Base-by-base conservation (phyloP, 1,284 basidiomycete genomes). In the Puccinia triticina region DNA sequence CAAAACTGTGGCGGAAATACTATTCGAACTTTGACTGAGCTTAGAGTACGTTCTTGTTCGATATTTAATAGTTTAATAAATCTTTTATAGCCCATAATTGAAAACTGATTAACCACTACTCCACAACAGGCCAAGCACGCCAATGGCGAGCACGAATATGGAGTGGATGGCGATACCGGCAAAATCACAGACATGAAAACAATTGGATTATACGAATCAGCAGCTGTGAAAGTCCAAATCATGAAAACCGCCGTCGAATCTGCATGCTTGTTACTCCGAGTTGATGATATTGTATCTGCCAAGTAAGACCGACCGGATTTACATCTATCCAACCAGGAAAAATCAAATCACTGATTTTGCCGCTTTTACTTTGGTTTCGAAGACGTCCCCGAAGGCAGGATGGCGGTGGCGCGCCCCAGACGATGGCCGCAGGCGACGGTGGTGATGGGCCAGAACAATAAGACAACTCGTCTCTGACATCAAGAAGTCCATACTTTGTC, bases 171-270 rank as follows among this genome's bases (percentile, higher is more conserved):
- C 50, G 93, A 98, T 86, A 94, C 92, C 3, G 96, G 96, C 64
- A 96, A 96, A 88, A 92, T 97, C 61, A 93, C 93, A 55, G 94
- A 98, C 87, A 98, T 98, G 96, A 95, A 94, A 87, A 88, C 89
- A 77, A 97, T 98, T 87, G 95, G 95, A 0, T 88, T 99, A 82
- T 94, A 95, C 85, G 97, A 99, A 88, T 94, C 92, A 57, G 95
- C 96, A 1, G 95, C 94, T 83, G 96, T 99, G 86, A 98, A 98
- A 90, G 93, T 97, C 75, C 96, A 98, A 90, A 98, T 93, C 26
- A 89, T 98, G 86, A 98, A 99, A 91, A 99, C 96, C 14, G 96
- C 96, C 23, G 93, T 98, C 85, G 95, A 98, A 92, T 93, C 93
- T 59, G 93, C 96, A 0, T 93, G 94, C 21, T 92, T 98, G 88